Evolutionary conservation across 345 rosid genomes (phyloP).

Genomic region (Eucalyptus globulus): DNA sequence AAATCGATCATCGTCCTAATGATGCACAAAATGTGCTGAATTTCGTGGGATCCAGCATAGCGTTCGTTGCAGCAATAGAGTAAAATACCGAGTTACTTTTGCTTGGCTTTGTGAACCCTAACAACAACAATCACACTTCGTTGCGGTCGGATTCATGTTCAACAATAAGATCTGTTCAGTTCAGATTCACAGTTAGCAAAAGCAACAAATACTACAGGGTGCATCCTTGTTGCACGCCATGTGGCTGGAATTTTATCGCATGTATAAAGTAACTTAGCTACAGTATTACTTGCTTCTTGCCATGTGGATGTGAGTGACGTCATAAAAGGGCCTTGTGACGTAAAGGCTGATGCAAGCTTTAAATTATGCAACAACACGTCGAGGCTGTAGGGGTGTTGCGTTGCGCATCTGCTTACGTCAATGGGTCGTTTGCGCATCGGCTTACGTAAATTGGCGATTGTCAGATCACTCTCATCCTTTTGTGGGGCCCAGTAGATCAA

Average conservation of each 20-base stretch:
- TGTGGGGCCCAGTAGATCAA: background rate
- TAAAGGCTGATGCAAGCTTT: background rate
- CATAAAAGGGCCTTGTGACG: conserved; percentile 15
- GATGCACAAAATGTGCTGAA: background rate
- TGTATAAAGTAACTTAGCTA: too few species aligned
- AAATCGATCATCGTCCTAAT: background rate
- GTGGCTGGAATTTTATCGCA: too few species aligned
- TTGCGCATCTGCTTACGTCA: background rate
- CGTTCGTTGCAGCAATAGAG: background rate
- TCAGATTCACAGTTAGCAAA: too few species aligned
- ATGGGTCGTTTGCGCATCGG: too few species aligned
- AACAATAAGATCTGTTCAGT: background rate
- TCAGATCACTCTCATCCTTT: background rate
- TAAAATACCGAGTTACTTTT: too few species aligned
- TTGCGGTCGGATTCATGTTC: background rate
- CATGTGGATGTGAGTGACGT: background rate
- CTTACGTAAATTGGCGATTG: background rate
- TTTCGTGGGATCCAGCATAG: background rate
- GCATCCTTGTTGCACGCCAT: too few species aligned
- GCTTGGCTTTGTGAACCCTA: too few species aligned
- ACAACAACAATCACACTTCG: too few species aligned
- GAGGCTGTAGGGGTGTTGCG: background rate
- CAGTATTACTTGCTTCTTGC: background rate
- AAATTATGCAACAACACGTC: background rate
- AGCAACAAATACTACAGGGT: too few species aligned